These are phyloP conservation scores for Linnemannia hyalina DNA, from an alignment of 192 early-diverging fungal species.

Conservation along the genomic window DNA sequence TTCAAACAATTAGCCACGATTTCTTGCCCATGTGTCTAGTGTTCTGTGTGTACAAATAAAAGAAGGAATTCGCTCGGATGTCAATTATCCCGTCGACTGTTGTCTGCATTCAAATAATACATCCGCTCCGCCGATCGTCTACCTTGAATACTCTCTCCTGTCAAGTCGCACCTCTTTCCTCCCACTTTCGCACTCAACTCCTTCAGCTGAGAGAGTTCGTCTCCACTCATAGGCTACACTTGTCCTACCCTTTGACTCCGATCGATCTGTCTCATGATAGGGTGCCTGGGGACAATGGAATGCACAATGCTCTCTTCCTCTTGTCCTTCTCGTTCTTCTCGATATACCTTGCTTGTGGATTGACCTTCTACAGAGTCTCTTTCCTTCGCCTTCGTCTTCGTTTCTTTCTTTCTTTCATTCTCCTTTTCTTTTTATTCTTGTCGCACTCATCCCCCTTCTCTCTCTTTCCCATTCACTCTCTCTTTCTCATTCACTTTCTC, in stretches of 20 bases:
- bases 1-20: no score
- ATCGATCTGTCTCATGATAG: slow-evolving; percentile 7
- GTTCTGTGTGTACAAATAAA: background rate
- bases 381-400: background rate
- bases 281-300: background rate
- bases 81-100: background rate
- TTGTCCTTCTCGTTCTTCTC: background rate
- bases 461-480: background rate
- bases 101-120: slow-evolving; percentile 9
- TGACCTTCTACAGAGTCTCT: background rate
- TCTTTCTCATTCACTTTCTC: background rate
- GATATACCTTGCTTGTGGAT: background rate
- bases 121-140: slow-evolving; percentile 5
- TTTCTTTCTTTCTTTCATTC: no score
- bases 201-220: background rate
- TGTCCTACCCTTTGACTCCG: background rate
- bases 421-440: no score
- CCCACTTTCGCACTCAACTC: background rate
- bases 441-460: background rate
- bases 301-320: background rate
- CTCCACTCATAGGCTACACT: no score
- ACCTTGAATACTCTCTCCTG: background rate
- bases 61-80: background rate
- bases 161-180: background rate
- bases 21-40: background rate